These are phyloP conservation scores for Aphanomyces stellatus DNA, from an alignment of 352 stramenopile species.

Conservation along the genomic window DNA sequence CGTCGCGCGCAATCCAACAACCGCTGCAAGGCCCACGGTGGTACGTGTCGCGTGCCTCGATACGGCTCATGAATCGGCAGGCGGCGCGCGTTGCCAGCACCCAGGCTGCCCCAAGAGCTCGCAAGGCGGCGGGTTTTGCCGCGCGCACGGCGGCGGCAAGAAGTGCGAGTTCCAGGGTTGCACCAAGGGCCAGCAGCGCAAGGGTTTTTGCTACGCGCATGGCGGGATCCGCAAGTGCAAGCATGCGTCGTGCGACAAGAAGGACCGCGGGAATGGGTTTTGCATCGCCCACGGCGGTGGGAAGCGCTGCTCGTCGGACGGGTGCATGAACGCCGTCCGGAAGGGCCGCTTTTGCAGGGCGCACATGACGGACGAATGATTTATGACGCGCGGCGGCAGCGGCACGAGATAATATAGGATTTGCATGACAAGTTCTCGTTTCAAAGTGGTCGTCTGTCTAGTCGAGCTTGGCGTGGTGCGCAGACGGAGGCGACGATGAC, in stretches of 20 bases:
- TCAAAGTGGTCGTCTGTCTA: background rate
- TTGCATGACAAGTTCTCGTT: too few species aligned
- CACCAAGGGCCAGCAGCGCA: conserved; percentile 63
- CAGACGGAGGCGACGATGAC: background rate
- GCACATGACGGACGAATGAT: conserved; percentile 24
- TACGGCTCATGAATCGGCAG: too few species aligned
- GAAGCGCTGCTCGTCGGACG: conserved; percentile 34
- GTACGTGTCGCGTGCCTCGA: too few species aligned
- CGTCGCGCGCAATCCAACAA: conserved; percentile 73
- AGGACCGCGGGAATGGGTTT: conserved; percentile 71
- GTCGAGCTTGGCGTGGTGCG: background rate
- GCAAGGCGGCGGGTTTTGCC: conserved; percentile 69
- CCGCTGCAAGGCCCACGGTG: conserved; percentile 69
- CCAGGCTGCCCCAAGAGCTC: conserved; percentile 54
- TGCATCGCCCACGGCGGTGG: conserved; percentile 60
- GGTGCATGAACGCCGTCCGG: conserved; percentile 44
- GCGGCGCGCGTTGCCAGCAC: conserved; percentile 65
- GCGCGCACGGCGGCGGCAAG: conserved; percentile 71
- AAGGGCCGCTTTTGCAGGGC: conserved; percentile 49
- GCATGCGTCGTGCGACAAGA: conserved; percentile 67
- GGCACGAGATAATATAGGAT: too few species aligned
- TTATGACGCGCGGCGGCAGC: too few species aligned
- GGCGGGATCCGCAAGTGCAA: conserved; percentile 78
- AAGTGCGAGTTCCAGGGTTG: conserved; percentile 69
- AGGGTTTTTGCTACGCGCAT: conserved; percentile 77